Conservation (phyloP, 2,329 filamentous ascomycete species). For the Hypoxylon sp. region DNA sequence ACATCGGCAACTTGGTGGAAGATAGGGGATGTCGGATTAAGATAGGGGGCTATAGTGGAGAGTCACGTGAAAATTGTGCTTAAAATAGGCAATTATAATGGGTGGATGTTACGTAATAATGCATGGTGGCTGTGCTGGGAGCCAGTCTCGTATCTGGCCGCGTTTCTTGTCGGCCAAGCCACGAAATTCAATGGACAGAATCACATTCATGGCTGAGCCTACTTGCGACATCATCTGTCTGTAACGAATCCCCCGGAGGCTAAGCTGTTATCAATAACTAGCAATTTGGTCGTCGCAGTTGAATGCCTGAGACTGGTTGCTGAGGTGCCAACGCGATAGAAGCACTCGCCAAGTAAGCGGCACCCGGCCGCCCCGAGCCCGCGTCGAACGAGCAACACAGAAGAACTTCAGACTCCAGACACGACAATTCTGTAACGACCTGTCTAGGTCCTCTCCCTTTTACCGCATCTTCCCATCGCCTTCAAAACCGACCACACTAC, state of each 20-base stretch:
- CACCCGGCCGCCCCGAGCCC: slow-evolving; percentile 29
- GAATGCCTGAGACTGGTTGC: slow-evolving; percentile 4
- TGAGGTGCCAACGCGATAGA: slow-evolving; percentile 14
- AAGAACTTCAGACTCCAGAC: slow-evolving; percentile 9
- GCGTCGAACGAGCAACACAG: slow-evolving; percentile 12
- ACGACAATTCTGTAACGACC: background rate
- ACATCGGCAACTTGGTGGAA: no score
- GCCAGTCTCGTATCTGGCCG: slow-evolving; percentile 21
- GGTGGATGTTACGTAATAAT: slow-evolving; percentile 18
- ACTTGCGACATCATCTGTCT: slow-evolving; percentile 27
- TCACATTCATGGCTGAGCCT: slow-evolving; percentile 24
- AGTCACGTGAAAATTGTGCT: background rate
- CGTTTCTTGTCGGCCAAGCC: slow-evolving; percentile 34
- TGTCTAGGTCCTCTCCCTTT: background rate
- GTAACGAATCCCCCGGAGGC: slow-evolving; percentile 1
- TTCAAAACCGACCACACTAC: background rate
- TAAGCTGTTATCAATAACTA: slow-evolving; percentile 24
- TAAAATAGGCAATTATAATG: background rate
- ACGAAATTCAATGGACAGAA: slow-evolving; percentile 27
- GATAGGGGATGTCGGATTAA: background rate
- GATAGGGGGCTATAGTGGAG: background rate
- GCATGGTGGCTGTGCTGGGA: slow-evolving; percentile 34
- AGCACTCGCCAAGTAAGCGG: slow-evolving; percentile 22
- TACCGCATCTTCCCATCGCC: background rate
- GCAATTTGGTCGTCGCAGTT: slow-evolving; percentile 4